Evolutionary conservation across 2,329 filamentous ascomycete genomes (phyloP), one percentile per base, ranked within the genome.

Genomic region (Curvularia sp.): DNA sequence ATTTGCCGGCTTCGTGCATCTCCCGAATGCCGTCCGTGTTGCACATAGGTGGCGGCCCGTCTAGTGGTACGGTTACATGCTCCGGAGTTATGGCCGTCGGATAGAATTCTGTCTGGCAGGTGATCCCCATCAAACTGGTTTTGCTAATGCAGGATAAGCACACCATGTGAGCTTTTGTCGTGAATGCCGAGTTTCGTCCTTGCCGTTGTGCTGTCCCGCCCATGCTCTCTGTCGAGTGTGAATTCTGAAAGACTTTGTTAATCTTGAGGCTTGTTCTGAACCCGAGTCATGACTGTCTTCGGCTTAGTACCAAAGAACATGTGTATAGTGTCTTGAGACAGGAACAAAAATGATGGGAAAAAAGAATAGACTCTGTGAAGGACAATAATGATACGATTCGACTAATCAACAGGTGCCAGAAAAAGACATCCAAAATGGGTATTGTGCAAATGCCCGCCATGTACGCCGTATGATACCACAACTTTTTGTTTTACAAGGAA

Each of bases 391-490:
- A 65, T 71, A 71, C 60, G 39, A 69, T 71, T 71, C 57, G 52
- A 64, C 63, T 71, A 42, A 21, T 63, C 54, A 58, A 62, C 57
- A 57, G 53, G 63, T 41, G 54, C 55, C 38, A 52, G 69, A 66
- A 63, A 41, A 43, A 61, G 36, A 59, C 60, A 64, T 61, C 65
- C 46, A 55, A 68, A 57, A 64, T 64, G 74, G 74, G 73, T 76
- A 75, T 75, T 70, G 56, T 69, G 69, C 66, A 69, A 61, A 59
- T 59, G 63, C 64, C 55, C 55, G 60, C 60, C 59, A 57, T 70
- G 55, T 72, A 65, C 72, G 74, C 74, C 74, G 69, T 73, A 69
- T 62, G 67, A 56, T 61, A 60, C 55, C 55, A 56, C 46, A 63
- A 66, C 56, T 51, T 53, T 49, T 57, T 57, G 32, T 48, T 28